Evolutionary conservation across 371 early-diverging fungal species (phyloP), one percentile per base, ranked within the genome.

Genomic region (Syncephalastrum contaminatum): DNA sequence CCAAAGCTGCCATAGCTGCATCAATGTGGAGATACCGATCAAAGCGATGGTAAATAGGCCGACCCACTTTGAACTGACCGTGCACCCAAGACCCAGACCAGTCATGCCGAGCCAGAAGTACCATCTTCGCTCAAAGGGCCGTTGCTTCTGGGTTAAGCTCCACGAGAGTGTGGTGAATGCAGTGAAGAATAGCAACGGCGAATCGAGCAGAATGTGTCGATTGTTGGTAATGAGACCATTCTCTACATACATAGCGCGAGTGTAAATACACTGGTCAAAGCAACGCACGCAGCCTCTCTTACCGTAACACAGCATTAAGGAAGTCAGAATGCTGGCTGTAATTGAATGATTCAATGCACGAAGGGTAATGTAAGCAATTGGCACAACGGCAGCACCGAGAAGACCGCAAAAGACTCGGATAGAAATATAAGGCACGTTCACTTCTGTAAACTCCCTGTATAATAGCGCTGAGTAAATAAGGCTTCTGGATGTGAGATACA

Each of bases 1-100:
- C 58, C 93, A 76, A 25, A 93, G 68, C 40, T 85, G 67, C 94
- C 94, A 95, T 25, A 95, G 77, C 42, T 94, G 91, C 15, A 74
- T 59, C 51, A 92, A 51, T 1, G 89, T 88, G 24, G 89, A 88
- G 13, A 92, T 70, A 0, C 95, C 95, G 57, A 95, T 75, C 19
- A 85, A 64, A 6, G 87, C 90, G 49, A 95, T 81, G 13, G 85
- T 83, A 55, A 95, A 90, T 40, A 94, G 66, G 3, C 93, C 96
- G 39, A 93, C 93, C 88, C 91, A 89, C 65, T 95, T 95, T 63
- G 88, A 73, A 63, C 80, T 73, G 7, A 62, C 63, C 8, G 85
- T 62, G 36, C 82, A 67, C 14, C 85, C 89, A 56, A 88, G 50
- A 40, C 75, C 75, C 19, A 83, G 30, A 2, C 90, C 89, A 1